These are phyloP conservation scores for Scedosporium apiospermum DNA, from an alignment of 2,329 filamentous ascomycete species.

Conservation along the genomic window DNA sequence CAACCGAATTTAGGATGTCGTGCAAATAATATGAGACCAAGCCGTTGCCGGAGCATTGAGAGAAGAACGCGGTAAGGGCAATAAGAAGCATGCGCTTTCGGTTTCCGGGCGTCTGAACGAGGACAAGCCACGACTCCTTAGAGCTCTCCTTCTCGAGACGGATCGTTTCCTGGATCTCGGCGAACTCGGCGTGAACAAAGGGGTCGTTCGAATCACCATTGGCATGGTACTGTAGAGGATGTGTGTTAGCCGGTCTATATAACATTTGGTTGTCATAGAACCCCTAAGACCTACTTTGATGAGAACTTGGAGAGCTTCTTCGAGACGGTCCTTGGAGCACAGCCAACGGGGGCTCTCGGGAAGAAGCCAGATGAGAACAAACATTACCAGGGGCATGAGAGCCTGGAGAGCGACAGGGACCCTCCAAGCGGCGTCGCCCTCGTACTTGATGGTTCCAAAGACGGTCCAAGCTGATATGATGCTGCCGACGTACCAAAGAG, in stretches of 20 bases:
- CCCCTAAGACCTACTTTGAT: too few relatives aligned
- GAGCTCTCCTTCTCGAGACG: slow-evolving; percentile 27
- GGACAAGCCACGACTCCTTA: slow-evolving; percentile 24
- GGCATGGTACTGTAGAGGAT: slow-evolving; percentile 44
- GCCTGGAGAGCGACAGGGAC: slow-evolving; percentile 21
- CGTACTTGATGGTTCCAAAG: slow-evolving; percentile 30
- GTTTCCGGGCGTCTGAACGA: slow-evolving; percentile 11
- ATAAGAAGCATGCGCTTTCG: slow-evolving; percentile 40
- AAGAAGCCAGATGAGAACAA: slow-evolving; percentile 33
- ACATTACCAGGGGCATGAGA: slow-evolving; percentile 11
- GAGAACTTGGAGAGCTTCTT: slow-evolving; percentile 42
- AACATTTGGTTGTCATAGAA: too few relatives aligned
- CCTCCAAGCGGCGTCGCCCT: slow-evolving; percentile 26
- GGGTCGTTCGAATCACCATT: slow-evolving; percentile 41
- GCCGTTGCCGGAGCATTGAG: slow-evolving; percentile 26
- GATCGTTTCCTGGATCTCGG: slow-evolving; percentile 29
- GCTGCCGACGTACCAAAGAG: slow-evolving; percentile 35
- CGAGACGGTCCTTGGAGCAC: slow-evolving; percentile 42
- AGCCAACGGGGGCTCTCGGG: slow-evolving; percentile 57
- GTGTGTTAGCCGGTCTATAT: too few relatives aligned
- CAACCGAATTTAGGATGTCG: slow-evolving; percentile 36
- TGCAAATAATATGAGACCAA: slow-evolving; percentile 29
- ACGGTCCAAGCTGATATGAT: slow-evolving; percentile 34
- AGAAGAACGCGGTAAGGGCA: slow-evolving; percentile 38
- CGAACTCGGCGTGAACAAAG: slow-evolving; percentile 41